A percentile compares a stretch with the other conserved stretches of the same genome.
These are phyloP conservation scores for Tympanopsis confertula DNA, from an alignment of 2,329 filamentous ascomycete genomes.

Conservation along the genomic window DNA sequence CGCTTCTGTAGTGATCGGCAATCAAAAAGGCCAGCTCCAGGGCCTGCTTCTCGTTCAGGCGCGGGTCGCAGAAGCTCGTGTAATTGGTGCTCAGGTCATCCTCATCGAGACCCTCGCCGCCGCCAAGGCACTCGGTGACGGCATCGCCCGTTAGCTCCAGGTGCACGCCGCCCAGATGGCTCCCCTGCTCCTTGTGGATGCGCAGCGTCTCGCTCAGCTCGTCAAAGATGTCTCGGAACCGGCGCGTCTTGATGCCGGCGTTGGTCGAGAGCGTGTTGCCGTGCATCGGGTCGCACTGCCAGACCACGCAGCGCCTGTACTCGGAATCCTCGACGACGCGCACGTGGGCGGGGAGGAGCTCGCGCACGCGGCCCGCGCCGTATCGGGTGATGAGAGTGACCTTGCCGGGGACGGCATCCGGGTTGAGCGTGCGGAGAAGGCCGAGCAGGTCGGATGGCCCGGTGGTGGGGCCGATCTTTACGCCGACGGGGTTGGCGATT, in stretches of 20 bases:
- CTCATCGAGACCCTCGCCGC: slow-evolving; percentile 75
- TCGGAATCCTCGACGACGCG: slow-evolving; percentile 74
- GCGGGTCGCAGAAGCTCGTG: slow-evolving; percentile 88
- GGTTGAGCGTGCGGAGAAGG: slow-evolving; percentile 79
- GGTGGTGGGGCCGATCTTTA: slow-evolving; percentile 90
- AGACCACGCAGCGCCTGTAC: slow-evolving; percentile 59
- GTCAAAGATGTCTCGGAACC: slow-evolving; percentile 78
- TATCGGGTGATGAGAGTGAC: slow-evolving; percentile 95
- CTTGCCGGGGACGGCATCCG: slow-evolving; percentile 70
- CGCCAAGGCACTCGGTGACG: slow-evolving; percentile 90
- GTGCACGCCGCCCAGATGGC: slow-evolving; percentile 86
- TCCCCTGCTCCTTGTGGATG: slow-evolving; percentile 74
- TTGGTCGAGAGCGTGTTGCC: slow-evolving; percentile 64
- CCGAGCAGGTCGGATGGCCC: slow-evolving; percentile 62
- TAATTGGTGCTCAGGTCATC: slow-evolving; percentile 85
- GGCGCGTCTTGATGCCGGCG: slow-evolving; percentile 78
- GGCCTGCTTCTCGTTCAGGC: slow-evolving; percentile 94
- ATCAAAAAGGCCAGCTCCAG: slow-evolving; percentile 89
- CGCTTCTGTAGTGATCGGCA: slow-evolving; percentile 63
- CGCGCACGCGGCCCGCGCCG: slow-evolving; percentile 64
- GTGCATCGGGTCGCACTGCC: slow-evolving; percentile 99
- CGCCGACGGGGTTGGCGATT: slow-evolving; percentile 86
- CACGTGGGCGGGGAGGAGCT: slow-evolving; percentile 74
- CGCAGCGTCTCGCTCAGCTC: slow-evolving; percentile 74
- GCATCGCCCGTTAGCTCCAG: slow-evolving; percentile 90